Percentiles rank a stretch among this genome's conserved stretches.
Conservation (phyloP, 305 asterid species). For the Solanum aculeatissimum region DNA sequence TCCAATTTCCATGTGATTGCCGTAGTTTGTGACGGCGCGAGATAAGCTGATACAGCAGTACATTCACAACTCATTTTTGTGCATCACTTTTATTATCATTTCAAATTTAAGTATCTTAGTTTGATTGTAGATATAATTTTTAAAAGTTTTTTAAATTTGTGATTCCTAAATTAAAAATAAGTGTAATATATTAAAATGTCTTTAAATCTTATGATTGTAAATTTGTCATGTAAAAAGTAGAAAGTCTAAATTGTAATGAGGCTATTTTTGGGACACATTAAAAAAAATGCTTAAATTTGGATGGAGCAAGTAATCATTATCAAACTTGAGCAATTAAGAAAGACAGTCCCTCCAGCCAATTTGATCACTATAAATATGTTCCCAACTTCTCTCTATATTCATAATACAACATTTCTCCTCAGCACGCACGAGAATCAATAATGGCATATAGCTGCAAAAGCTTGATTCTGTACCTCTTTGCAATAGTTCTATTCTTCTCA, state of each 20-base stretch:
- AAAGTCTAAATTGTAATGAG: background rate
- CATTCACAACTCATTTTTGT: background rate
- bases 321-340: background rate
- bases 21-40: background rate
- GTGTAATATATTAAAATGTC: background rate
- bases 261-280: background rate
- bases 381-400: background rate
- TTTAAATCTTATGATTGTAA: background rate
- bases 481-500: slow-evolving; percentile 2
- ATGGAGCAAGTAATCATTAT: background rate
- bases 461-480: background rate
- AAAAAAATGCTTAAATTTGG: background rate
- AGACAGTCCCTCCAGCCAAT: background rate
- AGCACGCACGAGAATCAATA: background rate
- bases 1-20: background rate
- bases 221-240: no score
- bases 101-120: background rate
- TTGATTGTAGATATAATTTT: no score
- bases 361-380: background rate
- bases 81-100: background rate
- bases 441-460: background rate
- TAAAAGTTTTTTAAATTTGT: no score
- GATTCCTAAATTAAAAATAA: background rate
- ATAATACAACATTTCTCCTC: background rate
- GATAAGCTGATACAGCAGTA: background rate